These are phyloP conservation scores for Colletotrichum theobromicola DNA, from an alignment of 2,329 filamentous ascomycete genomes.

Conservation along the genomic window DNA sequence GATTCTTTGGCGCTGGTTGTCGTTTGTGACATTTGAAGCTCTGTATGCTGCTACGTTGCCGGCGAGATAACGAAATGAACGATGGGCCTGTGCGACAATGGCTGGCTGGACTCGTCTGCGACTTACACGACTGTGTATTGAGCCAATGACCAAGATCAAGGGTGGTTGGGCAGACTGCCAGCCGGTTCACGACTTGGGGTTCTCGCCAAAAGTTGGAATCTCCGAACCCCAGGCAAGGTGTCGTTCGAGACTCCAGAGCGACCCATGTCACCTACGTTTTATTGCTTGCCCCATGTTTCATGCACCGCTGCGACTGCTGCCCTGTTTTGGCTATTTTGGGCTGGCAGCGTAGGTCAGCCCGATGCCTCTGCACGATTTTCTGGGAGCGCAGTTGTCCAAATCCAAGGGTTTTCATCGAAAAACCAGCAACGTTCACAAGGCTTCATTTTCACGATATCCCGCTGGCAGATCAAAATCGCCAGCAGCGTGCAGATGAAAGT, in stretches of 20 bases:
- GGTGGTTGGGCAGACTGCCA: neutral
- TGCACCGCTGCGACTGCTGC: neutral
- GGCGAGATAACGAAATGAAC: slow-evolving; percentile 1
- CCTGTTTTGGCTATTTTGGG: slow-evolving; percentile 7
- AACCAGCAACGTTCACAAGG: neutral
- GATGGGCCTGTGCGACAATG: neutral
- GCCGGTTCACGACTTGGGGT: neutral
- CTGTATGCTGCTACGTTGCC: neutral
- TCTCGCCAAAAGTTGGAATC: slow-evolving; percentile 10
- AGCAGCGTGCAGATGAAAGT: neutral
- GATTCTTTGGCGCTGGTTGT: neutral
- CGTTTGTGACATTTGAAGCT: neutral
- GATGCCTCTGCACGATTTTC: neutral
- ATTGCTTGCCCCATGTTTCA: slow-evolving; percentile 7
- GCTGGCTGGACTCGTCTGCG: neutral
- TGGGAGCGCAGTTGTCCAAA: neutral
- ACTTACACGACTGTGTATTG: neutral
- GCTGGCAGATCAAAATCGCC: neutral
- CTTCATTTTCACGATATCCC: neutral
- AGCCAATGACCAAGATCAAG: neutral
- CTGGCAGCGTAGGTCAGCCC: neutral
- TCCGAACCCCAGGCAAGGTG: slow-evolving; percentile 1
- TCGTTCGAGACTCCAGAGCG: slow-evolving; percentile 8
- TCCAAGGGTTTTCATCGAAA: neutral
- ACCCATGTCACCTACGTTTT: neutral